Conservation (phyloP, 495 filamentous ascomycete species). For the Geoglossum glabrum region DNA sequence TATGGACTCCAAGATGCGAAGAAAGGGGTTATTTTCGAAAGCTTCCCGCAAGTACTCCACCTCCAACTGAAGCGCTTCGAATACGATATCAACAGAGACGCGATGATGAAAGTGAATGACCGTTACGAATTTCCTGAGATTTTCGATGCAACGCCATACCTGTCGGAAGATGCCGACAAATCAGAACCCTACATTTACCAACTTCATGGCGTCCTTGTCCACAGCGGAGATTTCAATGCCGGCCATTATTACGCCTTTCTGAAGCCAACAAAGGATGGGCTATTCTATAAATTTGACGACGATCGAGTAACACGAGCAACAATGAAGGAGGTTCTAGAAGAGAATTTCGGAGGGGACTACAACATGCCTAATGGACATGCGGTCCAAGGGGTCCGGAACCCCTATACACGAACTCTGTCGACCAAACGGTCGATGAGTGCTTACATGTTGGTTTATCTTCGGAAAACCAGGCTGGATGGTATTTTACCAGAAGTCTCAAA, state of each 20-base stretch:
- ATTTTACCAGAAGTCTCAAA: constrained; percentile 55
- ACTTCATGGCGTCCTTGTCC: constrained; percentile 86
- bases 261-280: constrained; percentile 75
- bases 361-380: constrained; percentile 35
- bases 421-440: constrained; percentile 60
- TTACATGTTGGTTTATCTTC: constrained; percentile 97
- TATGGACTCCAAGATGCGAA: constrained; percentile 88
- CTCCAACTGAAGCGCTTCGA: constrained; percentile 95
- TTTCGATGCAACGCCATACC: constrained; percentile 76
- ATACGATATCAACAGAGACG: constrained; percentile 85
- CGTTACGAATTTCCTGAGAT: constrained; percentile 91
- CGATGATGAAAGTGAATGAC: constrained; percentile 99
- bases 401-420: constrained; percentile 43
- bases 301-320: constrained; percentile 88
- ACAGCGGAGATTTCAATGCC: constrained; percentile 89
- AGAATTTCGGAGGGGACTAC: constrained; percentile 91
- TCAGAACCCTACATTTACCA: constrained; percentile 82
- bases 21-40: constrained; percentile 93
- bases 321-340: constrained; percentile 76
- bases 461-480: constrained; percentile 61
- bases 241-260: constrained; percentile 99
- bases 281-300: constrained; percentile 95
- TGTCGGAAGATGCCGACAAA: constrained; percentile 68
- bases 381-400: constrained; percentile 32
- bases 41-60: constrained; percentile 87